Evolutionary conservation across 345 rosid species (phyloP).

Genomic region (Brassica carinata): DNA sequence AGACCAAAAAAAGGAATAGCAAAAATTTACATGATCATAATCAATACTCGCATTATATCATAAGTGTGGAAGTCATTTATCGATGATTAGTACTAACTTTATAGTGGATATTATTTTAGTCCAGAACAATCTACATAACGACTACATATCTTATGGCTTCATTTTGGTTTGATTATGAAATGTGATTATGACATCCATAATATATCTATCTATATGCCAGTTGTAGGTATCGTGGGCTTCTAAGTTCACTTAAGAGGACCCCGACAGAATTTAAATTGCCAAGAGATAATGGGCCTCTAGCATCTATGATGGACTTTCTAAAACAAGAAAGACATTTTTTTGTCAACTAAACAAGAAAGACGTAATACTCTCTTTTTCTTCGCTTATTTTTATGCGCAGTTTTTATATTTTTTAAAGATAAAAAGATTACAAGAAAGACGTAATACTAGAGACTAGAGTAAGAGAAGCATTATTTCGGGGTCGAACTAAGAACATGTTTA

Average conservation of each 20-base stretch:
- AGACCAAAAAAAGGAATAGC: background rate
- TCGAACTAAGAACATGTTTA: no score
- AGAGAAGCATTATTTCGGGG: no score
- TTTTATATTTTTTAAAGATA: no score
- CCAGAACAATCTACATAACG: background rate
- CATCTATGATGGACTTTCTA: background rate
- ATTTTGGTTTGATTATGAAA: background rate
- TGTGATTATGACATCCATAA: background rate
- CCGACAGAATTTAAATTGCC: background rate
- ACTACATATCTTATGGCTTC: background rate
- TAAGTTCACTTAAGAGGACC: background rate
- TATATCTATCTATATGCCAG: background rate
- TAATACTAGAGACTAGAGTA: no score
- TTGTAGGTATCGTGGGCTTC: background rate
- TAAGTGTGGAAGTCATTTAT: background rate
- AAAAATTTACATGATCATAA: background rate
- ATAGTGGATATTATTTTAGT: background rate
- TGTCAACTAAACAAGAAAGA: background rate
- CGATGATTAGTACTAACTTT: background rate
- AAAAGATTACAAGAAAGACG: no score
- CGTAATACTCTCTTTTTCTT: background rate
- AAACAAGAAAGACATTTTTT: background rate
- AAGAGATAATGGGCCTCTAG: background rate
- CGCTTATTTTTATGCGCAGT: no score
- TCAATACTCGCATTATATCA: background rate